These are phyloP conservation scores for Agaricus blazei DNA, from an alignment of 768 basidiomycete genomes.

Conservation along the genomic window DNA sequence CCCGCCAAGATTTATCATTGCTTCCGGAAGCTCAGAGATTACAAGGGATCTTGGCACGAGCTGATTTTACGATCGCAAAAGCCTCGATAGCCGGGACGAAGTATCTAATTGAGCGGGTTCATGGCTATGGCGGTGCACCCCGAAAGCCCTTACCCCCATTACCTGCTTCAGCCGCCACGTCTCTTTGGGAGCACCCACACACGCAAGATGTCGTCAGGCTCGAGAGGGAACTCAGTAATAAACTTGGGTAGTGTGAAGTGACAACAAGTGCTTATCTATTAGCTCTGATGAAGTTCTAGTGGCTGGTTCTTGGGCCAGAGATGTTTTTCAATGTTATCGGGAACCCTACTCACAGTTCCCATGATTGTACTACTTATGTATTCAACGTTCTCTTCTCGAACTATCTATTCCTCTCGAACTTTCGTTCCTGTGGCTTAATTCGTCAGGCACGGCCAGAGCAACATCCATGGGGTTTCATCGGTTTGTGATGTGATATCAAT, in stretches of 20 bases:
- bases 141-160: constrained; percentile 74
- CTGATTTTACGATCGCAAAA: constrained; percentile 76
- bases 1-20: constrained; percentile 47
- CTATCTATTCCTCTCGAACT: background rate
- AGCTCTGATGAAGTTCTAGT: background rate
- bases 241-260: constrained; percentile 14
- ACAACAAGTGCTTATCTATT: background rate
- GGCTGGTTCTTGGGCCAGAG: background rate
- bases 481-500: no score
- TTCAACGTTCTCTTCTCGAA: background rate
- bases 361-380: constrained; percentile 1
- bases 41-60: constrained; percentile 77
- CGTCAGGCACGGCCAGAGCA: background rate
- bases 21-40: constrained; percentile 67
- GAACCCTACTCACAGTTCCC: constrained; percentile 3
- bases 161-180: constrained; percentile 44
- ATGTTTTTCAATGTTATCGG: constrained; percentile 3
- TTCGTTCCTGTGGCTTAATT: background rate
- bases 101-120: constrained; percentile 62
- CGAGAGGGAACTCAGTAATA: constrained; percentile 53
- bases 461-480: background rate
- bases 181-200: constrained; percentile 70
- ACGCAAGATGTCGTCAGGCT: constrained; percentile 61
- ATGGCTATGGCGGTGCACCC: constrained; percentile 81
- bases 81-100: constrained; percentile 82